phyloP scores from a whole-genome alignment of 768 basidiomycete species.

The Inosperma sp. region DNA sequence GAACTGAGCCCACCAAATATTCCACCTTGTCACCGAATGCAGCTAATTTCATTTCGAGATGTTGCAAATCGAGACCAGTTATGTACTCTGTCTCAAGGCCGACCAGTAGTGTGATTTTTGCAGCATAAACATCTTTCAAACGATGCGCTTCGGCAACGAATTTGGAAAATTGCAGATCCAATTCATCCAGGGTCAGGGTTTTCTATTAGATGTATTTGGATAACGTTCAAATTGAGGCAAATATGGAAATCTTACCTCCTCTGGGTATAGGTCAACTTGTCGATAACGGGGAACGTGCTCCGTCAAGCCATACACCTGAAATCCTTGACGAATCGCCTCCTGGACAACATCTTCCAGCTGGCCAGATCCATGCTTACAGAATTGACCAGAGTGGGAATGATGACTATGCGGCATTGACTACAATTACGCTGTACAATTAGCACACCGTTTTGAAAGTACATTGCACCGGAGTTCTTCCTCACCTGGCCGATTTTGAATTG shows the following conservation, averaged over 20 bases:
- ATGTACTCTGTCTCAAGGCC: conserved; percentile 94
- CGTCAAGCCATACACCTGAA: conserved; percentile 78
- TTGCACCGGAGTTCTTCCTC: too few relatives aligned
- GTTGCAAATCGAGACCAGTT: conserved; percentile 57
- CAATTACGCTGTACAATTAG: too few relatives aligned
- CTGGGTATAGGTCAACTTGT: conserved; percentile 80
- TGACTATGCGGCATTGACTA: conserved; percentile 72
- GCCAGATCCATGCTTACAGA: conserved; percentile 86
- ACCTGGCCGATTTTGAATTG: too few relatives aligned
- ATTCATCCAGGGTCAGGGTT: conserved; percentile 44
- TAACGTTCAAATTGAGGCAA: conserved; percentile 8
- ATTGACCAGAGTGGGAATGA: conserved; percentile 91
- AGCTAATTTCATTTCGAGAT: conserved; percentile 50
- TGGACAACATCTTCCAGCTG: conserved; percentile 74
- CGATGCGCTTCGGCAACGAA: conserved; percentile 80
- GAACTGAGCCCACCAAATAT: conserved; percentile 89
- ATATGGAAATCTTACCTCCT: conserved; percentile 63
- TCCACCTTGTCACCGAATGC: conserved; percentile 54
- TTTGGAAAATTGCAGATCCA: conserved; percentile 60
- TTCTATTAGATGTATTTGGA: conserved; percentile 38
- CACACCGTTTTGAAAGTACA: too few relatives aligned
- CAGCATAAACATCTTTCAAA: conserved; percentile 57
- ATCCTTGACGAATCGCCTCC: conserved; percentile 75
- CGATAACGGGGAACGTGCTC: conserved; percentile 94
- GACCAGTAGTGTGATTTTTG: conserved; percentile 71